Percentiles rank a stretch among this genome's conserved stretches.
phyloP scores from a whole-genome alignment of 768 basidiomycete genomes.

The Sutorius australiensis region DNA sequence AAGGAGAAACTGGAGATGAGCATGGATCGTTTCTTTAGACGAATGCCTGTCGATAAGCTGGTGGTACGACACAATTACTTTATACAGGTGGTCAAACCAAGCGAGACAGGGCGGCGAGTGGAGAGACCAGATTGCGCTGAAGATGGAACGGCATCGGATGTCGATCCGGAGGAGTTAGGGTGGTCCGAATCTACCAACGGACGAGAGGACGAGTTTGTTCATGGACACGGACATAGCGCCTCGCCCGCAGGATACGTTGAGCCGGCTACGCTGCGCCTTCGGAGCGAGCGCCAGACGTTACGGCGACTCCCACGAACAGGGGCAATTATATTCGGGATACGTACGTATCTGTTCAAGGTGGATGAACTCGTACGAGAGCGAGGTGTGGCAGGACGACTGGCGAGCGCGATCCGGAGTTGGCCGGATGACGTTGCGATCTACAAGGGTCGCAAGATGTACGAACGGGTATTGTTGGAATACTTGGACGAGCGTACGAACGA shows the following conservation, averaged over 20 bases:
- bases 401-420: constrained; percentile 63
- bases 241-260: constrained; percentile 19
- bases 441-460: constrained; percentile 27
- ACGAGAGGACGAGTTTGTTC: constrained; percentile 43
- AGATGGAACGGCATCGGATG: constrained; percentile 10
- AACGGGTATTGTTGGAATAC: constrained; percentile 15
- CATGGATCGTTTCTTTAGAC: constrained; percentile 68
- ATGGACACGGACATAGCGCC: constrained; percentile 29
- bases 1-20: constrained; percentile 58
- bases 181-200: constrained; percentile 59
- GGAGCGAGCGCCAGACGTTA: constrained; percentile 65
- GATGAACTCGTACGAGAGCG: constrained; percentile 49
- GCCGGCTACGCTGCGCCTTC: constrained; percentile 48
- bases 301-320: constrained; percentile 61
- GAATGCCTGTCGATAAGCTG: constrained; percentile 62
- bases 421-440: constrained; percentile 49
- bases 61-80: constrained; percentile 70
- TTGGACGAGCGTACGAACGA: constrained; percentile 21
- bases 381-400: constrained; percentile 59
- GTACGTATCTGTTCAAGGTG: constrained; percentile 59
- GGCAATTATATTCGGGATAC: constrained; percentile 65
- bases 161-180: constrained; percentile 63
- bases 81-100: constrained; percentile 38
- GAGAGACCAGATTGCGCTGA: background rate
- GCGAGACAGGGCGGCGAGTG: background rate